These are phyloP conservation scores for Trichoderma sp. DNA, from an alignment of 2,329 filamentous ascomycete species.

Conservation along the genomic window DNA sequence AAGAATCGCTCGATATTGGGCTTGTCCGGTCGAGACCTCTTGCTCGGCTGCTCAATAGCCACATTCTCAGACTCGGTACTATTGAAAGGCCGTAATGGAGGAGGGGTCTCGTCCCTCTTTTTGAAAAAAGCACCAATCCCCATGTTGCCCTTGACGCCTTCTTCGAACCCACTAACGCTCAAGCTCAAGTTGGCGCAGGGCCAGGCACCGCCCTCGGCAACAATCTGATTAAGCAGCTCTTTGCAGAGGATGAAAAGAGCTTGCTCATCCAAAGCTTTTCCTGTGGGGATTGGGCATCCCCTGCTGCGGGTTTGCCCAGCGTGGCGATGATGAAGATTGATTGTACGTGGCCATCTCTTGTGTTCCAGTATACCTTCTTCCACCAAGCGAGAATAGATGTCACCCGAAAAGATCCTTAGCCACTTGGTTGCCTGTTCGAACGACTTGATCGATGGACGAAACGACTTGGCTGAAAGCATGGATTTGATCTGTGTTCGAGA, in stretches of 20 bases:
- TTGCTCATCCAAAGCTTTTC: slow-evolving; percentile 72
- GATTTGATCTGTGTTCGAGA: slow-evolving; percentile 92
- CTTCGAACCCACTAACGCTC: slow-evolving; percentile 90
- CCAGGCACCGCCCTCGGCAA: slow-evolving; percentile 79
- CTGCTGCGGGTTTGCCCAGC: slow-evolving; percentile 74
- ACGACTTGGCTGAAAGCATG: slow-evolving; percentile 96
- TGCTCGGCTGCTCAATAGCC: slow-evolving; percentile 33
- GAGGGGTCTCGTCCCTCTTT: slow-evolving; percentile 67
- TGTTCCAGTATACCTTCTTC: slow-evolving; percentile 91
- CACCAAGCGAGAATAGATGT: slow-evolving; percentile 86
- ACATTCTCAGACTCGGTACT: slow-evolving; percentile 32
- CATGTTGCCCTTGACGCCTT: slow-evolving; percentile 80
- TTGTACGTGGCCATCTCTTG: slow-evolving; percentile 80
- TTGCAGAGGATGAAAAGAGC: slow-evolving; percentile 76
- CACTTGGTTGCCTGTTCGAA: slow-evolving; percentile 79
- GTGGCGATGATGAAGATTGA: slow-evolving; percentile 82
- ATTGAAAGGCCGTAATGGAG: slow-evolving; percentile 31
- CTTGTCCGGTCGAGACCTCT: slow-evolving; percentile 47
- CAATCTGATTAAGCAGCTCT: slow-evolving; percentile 74
- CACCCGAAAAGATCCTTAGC: slow-evolving; percentile 88
- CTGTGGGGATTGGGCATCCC: slow-evolving; percentile 75
- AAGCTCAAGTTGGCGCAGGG: slow-evolving; percentile 90
- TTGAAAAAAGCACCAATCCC: slow-evolving; percentile 87
- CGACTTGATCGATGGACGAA: slow-evolving; percentile 79
- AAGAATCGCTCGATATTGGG: slow-evolving; percentile 64